Evolutionary conservation across 495 filamentous ascomycete genomes (phyloP).

Genomic region (Jackrogersella multiformis): DNA sequence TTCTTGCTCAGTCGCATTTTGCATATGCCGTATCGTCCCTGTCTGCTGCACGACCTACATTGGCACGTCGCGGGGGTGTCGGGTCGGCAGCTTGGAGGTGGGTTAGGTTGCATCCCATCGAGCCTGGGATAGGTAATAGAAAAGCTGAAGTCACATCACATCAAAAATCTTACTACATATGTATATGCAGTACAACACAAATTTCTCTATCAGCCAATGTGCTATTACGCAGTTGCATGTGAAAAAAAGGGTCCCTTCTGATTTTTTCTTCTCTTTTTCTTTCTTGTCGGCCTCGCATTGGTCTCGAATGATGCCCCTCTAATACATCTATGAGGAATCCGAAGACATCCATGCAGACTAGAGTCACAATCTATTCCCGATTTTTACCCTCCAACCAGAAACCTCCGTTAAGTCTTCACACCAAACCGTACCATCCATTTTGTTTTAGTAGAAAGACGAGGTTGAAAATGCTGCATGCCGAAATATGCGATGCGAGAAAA

Average conservation of each 20-base stretch:
- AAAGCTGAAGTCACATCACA: slow-evolving; percentile 30
- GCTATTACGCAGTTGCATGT: slow-evolving; percentile 39
- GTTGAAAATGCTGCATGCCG: slow-evolving; percentile 39
- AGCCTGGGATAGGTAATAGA: slow-evolving; percentile 39
- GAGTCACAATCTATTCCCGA: slow-evolving; percentile 44
- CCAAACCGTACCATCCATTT: slow-evolving; percentile 37
- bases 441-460: slow-evolving; percentile 35
- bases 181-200: slow-evolving; percentile 40
- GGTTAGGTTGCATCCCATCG: slow-evolving; percentile 36
- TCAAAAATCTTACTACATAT: slow-evolving; percentile 41
- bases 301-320: slow-evolving; percentile 43
- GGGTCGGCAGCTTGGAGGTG: slow-evolving; percentile 38
- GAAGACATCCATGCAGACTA: slow-evolving; percentile 46
- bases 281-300: slow-evolving; percentile 33
- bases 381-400: slow-evolving; percentile 43
- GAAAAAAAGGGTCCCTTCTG: slow-evolving; percentile 32
- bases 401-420: slow-evolving; percentile 29
- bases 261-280: slow-evolving; percentile 27
- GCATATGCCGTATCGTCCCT: slow-evolving; percentile 41
- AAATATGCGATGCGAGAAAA: slow-evolving; percentile 42
- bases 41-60: slow-evolving; percentile 30
- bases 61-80: slow-evolving; percentile 38
- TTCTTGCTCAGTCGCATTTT: slow-evolving; percentile 37
- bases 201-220: slow-evolving; percentile 22
- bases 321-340: slow-evolving; percentile 45